A percentile compares a stretch with the other conserved stretches of the same genome.
Conservation (phyloP, 306 rosid genomes). For the Lathyrus oleraceus region DNA sequence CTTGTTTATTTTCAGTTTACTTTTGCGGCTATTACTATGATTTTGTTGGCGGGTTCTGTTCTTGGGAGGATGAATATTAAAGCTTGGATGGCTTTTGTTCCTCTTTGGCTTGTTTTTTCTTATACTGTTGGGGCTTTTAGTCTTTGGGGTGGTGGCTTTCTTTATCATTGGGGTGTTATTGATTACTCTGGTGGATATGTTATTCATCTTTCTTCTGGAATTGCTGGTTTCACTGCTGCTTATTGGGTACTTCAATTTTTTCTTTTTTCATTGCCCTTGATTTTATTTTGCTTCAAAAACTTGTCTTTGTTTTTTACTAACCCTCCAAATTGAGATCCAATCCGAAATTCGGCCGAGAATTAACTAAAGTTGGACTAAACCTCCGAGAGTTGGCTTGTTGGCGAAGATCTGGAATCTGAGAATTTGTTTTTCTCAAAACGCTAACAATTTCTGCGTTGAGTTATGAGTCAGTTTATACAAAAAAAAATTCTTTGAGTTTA, state of each 20-base stretch:
- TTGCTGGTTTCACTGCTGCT: conserved; percentile 83
- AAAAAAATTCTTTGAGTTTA: too few relatives aligned
- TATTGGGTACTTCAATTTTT: conserved; percentile 62
- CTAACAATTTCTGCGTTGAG: too few relatives aligned
- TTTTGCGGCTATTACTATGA: conserved; percentile 80
- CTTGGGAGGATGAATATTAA: conserved; percentile 87
- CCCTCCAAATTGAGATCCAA: too few relatives aligned
- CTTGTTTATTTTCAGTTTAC: conserved; percentile 83
- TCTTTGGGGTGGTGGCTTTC: conserved; percentile 91
- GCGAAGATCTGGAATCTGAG: too few relatives aligned
- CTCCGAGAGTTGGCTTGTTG: too few relatives aligned
- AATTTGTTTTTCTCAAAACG: too few relatives aligned
- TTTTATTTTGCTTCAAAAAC: background rate
- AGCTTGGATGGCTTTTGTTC: conserved; percentile 98
- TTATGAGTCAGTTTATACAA: too few relatives aligned
- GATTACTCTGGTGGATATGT: conserved; percentile 95
- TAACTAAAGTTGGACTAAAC: too few relatives aligned
- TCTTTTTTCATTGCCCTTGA: background rate
- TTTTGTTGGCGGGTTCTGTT: conserved; percentile 77
- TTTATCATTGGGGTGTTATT: conserved; percentile 83
- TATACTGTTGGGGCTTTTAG: conserved; percentile 88
- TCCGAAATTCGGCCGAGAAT: background rate
- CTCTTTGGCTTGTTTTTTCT: conserved; percentile 81
- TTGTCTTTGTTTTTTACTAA: background rate
- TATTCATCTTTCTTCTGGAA: conserved; percentile 85